Evolutionary conservation across 1,284 basidiomycete genomes (phyloP).

Genomic region (Malassezia furfur): DNA sequence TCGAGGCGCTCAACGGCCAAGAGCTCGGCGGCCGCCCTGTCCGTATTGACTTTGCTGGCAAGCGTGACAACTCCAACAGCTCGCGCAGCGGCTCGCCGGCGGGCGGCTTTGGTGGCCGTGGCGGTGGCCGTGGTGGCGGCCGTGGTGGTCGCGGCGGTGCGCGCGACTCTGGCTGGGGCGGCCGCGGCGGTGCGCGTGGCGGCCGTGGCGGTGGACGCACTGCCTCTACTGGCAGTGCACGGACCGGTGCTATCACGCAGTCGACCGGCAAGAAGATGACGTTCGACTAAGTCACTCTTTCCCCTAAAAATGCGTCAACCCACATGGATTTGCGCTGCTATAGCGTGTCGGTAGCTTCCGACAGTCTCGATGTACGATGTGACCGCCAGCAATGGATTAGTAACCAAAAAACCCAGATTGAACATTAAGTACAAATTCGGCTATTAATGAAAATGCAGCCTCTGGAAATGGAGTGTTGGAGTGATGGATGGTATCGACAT

Average conservation of each 20-base stretch:
- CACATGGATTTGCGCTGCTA: no score
- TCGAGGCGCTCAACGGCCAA: slow-evolving; percentile 59
- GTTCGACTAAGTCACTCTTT: slow-evolving; percentile 53
- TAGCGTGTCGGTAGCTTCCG: no score
- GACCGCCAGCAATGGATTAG: no score
- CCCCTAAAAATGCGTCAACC: no score
- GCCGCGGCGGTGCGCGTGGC: slow-evolving; percentile 23
- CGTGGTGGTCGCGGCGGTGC: slow-evolving; percentile 22
- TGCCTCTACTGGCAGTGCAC: slow-evolving; percentile 48
- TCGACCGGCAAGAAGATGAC: slow-evolving; percentile 73
- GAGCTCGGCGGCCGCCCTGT: slow-evolving; percentile 75
- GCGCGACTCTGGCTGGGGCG: slow-evolving; percentile 38
- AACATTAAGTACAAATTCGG: no score
- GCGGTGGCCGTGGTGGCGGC: slow-evolving; percentile 34
- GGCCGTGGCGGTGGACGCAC: slow-evolving; percentile 22
- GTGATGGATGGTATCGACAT: no score
- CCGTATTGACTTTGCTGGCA: slow-evolving; percentile 70
- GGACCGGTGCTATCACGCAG: slow-evolving; percentile 64
- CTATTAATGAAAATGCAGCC: no score
- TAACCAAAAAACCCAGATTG: no score
- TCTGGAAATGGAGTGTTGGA: no score
- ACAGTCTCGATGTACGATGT: no score
- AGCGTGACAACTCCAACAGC: slow-evolving; percentile 53
- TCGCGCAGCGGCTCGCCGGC: slow-evolving; percentile 54
- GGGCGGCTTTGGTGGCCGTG: slow-evolving; percentile 51